Evolutionary conservation across 1,284 basidiomycete species (phyloP).

Genomic region (Meripilus lineatus): DNA sequence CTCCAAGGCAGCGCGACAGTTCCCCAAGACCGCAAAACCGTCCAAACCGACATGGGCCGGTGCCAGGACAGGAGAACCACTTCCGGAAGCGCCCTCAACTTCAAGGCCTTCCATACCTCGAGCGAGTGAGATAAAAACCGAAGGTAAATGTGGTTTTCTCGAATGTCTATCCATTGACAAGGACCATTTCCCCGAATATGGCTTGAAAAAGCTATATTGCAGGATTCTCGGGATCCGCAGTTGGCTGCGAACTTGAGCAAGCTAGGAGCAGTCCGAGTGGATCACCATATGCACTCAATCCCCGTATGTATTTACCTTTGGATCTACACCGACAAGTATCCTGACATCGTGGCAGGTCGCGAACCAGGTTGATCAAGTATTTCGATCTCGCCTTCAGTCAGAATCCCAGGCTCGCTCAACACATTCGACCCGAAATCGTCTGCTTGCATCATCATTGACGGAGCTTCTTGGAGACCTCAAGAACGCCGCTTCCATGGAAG

Average conservation of each 20-base stretch:
- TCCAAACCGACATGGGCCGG: slow-evolving; percentile 53
- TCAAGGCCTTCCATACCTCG: slow-evolving; percentile 15
- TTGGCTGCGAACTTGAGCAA: slow-evolving; percentile 66
- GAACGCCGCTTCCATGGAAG: slow-evolving; percentile 19
- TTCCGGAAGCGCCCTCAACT: slow-evolving; percentile 10
- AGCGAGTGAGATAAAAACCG: slow-evolving; percentile 51
- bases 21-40: slow-evolving; percentile 47
- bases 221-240: slow-evolving; percentile 72
- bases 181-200: no score
- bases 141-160: slow-evolving; percentile 41
- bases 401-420: slow-evolving; percentile 48
- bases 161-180: neutral
- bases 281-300: slow-evolving; percentile 55
- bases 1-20: slow-evolving; percentile 62
- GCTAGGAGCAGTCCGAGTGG: slow-evolving; percentile 71
- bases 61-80: slow-evolving; percentile 33
- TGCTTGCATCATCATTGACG: slow-evolving; percentile 53
- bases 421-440: slow-evolving; percentile 40
- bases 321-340: slow-evolving; percentile 3
- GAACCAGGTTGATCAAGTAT: slow-evolving; percentile 38
- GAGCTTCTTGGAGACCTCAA: slow-evolving; percentile 69
- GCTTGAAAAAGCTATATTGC: slow-evolving; percentile 57
- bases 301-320: slow-evolving; percentile 38
- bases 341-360: slow-evolving; percentile 20
- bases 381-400: slow-evolving; percentile 47